These are phyloP conservation scores for Kodamaea derodonti DNA, from an alignment of 1,139 yeast genomes.

Conservation along the genomic window DNA sequence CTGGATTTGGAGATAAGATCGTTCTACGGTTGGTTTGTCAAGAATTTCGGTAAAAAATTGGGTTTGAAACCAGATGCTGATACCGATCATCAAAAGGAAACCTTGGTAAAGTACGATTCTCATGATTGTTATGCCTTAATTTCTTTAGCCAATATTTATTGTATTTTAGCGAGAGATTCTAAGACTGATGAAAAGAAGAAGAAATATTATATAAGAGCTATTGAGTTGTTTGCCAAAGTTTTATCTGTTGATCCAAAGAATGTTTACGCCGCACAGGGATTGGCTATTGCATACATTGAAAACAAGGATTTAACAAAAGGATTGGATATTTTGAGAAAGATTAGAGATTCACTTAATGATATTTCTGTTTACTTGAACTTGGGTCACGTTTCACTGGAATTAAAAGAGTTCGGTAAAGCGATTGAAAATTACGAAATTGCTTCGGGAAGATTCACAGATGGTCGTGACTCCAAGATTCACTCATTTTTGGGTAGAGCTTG, in stretches of 20 bases:
- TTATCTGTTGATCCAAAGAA: constrained; percentile 78
- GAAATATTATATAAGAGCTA: constrained; percentile 80
- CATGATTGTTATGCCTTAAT: constrained; percentile 89
- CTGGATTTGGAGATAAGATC: constrained; percentile 82
- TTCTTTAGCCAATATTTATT: constrained; percentile 85
- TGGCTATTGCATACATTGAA: constrained; percentile 91
- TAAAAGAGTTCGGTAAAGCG: constrained; percentile 79
- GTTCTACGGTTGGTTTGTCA: constrained; percentile 86
- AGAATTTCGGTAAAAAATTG: constrained; percentile 54
- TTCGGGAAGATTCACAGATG: constrained; percentile 58
- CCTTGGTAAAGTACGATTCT: constrained; percentile 75
- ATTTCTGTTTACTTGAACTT: constrained; percentile 78
- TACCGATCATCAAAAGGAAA: constrained; percentile 77
- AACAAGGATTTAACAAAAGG: constrained; percentile 75
- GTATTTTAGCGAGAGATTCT: constrained; percentile 75
- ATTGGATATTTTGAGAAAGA: constrained; percentile 79
- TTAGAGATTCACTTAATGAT: constrained; percentile 85
- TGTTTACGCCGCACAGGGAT: constrained; percentile 96
- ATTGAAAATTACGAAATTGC: constrained; percentile 88
- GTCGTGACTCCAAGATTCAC: constrained; percentile 60
- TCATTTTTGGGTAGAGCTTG: constrained; percentile 85
- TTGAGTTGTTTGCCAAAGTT: constrained; percentile 86
- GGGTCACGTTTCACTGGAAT: constrained; percentile 83
- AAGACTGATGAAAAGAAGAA: constrained; percentile 65
- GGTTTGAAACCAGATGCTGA: constrained; percentile 60